Evolutionary conservation across 2,329 filamentous ascomycete species (phyloP).

Genomic region (Aspergillus tanneri): DNA sequence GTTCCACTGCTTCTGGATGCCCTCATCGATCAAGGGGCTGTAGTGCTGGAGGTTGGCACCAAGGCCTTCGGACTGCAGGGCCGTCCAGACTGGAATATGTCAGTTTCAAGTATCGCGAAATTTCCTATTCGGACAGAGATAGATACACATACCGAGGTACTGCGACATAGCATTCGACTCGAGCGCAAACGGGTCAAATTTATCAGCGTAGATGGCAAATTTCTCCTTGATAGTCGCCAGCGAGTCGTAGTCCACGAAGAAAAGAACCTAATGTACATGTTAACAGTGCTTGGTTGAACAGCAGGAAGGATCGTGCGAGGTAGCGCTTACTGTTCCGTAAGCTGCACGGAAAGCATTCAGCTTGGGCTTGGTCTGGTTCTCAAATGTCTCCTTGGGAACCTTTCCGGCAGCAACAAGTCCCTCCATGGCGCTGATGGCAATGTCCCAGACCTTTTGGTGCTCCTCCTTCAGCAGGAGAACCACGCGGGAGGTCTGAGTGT

Average conservation of each 20-base stretch:
- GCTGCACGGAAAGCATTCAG: constrained; percentile 63
- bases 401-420: constrained; percentile 30
- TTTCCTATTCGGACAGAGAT: not conserved
- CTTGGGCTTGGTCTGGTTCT: constrained; percentile 47
- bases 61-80: constrained; percentile 76
- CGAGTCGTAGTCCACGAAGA: constrained; percentile 73
- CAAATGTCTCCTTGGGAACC: constrained; percentile 58
- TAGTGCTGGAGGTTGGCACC: constrained; percentile 91
- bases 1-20: constrained; percentile 67
- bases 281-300: not conserved
- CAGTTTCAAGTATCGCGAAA: not conserved
- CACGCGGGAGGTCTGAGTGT: constrained; percentile 76
- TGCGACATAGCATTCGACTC: constrained; percentile 80
- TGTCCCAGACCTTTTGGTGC: constrained; percentile 85
- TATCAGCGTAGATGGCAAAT: constrained; percentile 72
- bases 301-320: not conserved
- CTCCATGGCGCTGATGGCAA: constrained; percentile 64
- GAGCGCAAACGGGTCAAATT: constrained; percentile 72
- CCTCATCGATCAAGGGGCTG: constrained; percentile 77
- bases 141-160: constrained; percentile 50
- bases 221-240: constrained; percentile 60
- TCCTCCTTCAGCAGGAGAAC: constrained; percentile 77
- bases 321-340: constrained; percentile 72
- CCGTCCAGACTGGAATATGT: constrained; percentile 62
- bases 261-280: constrained; percentile 59